Percentiles rank a stretch among this genome's conserved stretches.
Conservation (phyloP, 164 flowering plant genomes). For the Umbilicus rupestris region DNA sequence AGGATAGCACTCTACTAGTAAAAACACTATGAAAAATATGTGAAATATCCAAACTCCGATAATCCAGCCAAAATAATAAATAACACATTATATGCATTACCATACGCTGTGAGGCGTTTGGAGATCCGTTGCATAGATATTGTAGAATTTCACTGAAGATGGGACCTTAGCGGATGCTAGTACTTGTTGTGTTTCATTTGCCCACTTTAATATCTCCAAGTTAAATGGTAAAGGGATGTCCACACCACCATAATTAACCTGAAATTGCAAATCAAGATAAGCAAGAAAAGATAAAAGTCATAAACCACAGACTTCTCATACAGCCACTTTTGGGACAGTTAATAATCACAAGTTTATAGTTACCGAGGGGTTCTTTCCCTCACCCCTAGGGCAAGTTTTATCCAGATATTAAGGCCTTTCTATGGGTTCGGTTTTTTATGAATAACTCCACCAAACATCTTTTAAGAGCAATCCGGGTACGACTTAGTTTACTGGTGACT, state of each 20-base stretch:
- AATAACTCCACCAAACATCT: neutral
- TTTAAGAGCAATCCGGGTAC: neutral
- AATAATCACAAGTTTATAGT: neutral
- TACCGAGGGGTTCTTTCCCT: neutral
- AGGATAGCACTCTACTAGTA: neutral
- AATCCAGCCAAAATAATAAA: neutral
- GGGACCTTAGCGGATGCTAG: slow-evolving; percentile 71
- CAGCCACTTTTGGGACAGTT: neutral
- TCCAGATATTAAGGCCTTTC: neutral
- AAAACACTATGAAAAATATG: neutral
- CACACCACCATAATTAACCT: slow-evolving; percentile 61
- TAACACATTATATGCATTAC: slow-evolving; percentile 51
- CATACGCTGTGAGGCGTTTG: slow-evolving; percentile 90
- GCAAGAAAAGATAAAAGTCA: neutral
- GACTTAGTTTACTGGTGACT: neutral
- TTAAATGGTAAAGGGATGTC: slow-evolving; percentile 67
- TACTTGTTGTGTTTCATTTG: slow-evolving; percentile 55
- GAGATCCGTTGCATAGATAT: slow-evolving; percentile 67
- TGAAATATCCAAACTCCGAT: neutral
- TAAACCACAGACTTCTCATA: neutral
- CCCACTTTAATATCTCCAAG: slow-evolving; percentile 71
- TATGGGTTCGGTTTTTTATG: neutral
- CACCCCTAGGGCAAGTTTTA: neutral
- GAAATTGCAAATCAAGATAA: slow-evolving; percentile 12
- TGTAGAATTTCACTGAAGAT: slow-evolving; percentile 75